Evolutionary conservation across 2,329 filamentous ascomycete genomes (phyloP).

Genomic region (Diaporthe velutina): DNA sequence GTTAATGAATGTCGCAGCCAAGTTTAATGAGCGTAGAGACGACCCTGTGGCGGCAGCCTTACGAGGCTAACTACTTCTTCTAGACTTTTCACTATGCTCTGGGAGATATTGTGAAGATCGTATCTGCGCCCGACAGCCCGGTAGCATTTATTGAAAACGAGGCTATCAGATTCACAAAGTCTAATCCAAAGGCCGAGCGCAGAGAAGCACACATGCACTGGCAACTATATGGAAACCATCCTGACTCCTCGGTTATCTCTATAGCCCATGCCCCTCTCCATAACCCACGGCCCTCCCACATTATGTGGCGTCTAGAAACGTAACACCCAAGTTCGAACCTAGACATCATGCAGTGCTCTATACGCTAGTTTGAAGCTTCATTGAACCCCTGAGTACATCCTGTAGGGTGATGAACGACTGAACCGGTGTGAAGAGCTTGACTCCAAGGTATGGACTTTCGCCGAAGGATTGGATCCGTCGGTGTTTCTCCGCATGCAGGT

Average conservation of each 20-base stretch:
- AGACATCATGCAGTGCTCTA: conserved; percentile 1
- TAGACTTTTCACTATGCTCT: not conserved
- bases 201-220: not conserved
- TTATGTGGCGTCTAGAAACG: not conserved
- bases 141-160: not conserved
- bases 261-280: not conserved
- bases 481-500: conserved; percentile 17
- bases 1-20: not conserved
- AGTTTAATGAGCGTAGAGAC: not conserved
- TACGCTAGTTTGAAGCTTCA: conserved; percentile 7
- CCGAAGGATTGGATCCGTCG: not conserved
- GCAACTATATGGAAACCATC: not conserved
- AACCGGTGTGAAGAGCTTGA: not conserved
- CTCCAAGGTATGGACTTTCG: not conserved
- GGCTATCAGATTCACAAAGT: not conserved
- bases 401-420: not conserved
- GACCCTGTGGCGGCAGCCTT: not conserved
- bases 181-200: not conserved
- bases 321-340: not conserved
- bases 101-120: no score
- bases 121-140: not conserved
- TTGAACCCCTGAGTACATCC: not conserved
- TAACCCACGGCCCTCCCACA: not conserved
- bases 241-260: not conserved
- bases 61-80: not conserved